phyloP scores from a whole-genome alignment of 495 filamentous ascomycete species.

The Gamarada debralockiae region DNA sequence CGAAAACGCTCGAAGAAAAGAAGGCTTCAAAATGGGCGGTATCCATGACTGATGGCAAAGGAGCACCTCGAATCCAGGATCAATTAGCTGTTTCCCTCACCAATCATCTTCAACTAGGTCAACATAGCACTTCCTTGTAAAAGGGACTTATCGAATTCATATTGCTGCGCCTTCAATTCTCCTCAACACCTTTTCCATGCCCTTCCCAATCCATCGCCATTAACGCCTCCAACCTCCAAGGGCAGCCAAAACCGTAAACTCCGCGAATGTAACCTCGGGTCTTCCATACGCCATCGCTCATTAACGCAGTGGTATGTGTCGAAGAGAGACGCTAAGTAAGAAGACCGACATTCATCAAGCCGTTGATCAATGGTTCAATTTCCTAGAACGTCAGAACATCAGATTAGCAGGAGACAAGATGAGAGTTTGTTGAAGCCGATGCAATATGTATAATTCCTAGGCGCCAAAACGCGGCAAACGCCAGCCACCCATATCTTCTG shows the following conservation, averaged over 20 bases:
- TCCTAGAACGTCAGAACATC: slow-evolving; percentile 9
- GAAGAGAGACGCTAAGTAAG: background rate
- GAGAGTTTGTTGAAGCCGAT: slow-evolving; percentile 9
- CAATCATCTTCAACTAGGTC: background rate
- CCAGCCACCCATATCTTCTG: slow-evolving; percentile 8
- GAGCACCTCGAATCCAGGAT: too few relatives aligned
- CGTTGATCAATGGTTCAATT: slow-evolving; percentile 8
- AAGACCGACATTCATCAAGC: slow-evolving; percentile 7
- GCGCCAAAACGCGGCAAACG: slow-evolving; percentile 9
- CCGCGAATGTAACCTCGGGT: too few relatives aligned
- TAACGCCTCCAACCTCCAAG: background rate
- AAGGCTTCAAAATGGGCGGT: too few relatives aligned
- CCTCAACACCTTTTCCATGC: background rate
- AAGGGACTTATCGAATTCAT: background rate
- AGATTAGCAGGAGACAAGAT: slow-evolving; percentile 17
- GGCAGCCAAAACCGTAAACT: too few relatives aligned
- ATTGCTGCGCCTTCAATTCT: background rate
- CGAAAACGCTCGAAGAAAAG: too few relatives aligned
- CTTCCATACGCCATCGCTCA: too few relatives aligned
- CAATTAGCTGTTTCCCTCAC: background rate
- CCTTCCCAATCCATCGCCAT: background rate
- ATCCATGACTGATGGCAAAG: too few relatives aligned
- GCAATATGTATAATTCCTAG: slow-evolving; percentile 12
- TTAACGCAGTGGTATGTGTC: too few relatives aligned
- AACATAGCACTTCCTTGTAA: background rate